These are phyloP conservation scores for Parmales sp. DNA, from an alignment of 108 stramenopile species.

Conservation along the genomic window DNA sequence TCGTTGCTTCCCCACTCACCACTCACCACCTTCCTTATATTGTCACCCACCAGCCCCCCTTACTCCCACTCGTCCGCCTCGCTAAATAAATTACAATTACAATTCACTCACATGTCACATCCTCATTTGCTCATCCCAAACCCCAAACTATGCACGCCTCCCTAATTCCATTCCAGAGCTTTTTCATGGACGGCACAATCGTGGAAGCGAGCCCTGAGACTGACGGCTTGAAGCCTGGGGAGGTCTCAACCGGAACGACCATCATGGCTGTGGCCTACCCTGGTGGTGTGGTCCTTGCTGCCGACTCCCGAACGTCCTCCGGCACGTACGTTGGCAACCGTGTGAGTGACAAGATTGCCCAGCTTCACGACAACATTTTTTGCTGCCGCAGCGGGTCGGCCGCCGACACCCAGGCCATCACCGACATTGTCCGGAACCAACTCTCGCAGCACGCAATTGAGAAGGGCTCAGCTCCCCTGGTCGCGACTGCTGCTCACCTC, in stretches of 20 bases:
- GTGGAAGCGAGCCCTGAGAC: too few relatives aligned
- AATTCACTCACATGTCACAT: too few relatives aligned
- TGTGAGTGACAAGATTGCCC: constrained; percentile 85
- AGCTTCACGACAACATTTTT: constrained; percentile 84
- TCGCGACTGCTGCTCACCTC: constrained; percentile 83
- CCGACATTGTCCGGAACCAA: constrained; percentile 4
- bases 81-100: too few relatives aligned
- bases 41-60: too few relatives aligned
- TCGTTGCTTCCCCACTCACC: too few relatives aligned
- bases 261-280: constrained; percentile 86
- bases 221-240: constrained; percentile 49
- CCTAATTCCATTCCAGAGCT: too few relatives aligned
- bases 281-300: constrained; percentile 89
- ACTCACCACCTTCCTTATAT: too few relatives aligned
- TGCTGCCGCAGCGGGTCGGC: constrained; percentile 88
- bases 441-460: constrained; percentile 44
- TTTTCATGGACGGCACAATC: too few relatives aligned
- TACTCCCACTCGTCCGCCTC: too few relatives aligned
- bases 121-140: too few relatives aligned
- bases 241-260: constrained; percentile 81
- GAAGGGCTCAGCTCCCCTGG: constrained; percentile 72
- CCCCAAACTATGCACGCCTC: too few relatives aligned
- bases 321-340: constrained; percentile 94
- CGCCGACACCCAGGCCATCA: constrained; percentile 77
- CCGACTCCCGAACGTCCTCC: constrained; percentile 91